A percentile compares a stretch with the other conserved stretches of the same genome.
phyloP scores from a whole-genome alignment of 2,329 filamentous ascomycete species.

The Pseudogymnoascus sp. region DNA sequence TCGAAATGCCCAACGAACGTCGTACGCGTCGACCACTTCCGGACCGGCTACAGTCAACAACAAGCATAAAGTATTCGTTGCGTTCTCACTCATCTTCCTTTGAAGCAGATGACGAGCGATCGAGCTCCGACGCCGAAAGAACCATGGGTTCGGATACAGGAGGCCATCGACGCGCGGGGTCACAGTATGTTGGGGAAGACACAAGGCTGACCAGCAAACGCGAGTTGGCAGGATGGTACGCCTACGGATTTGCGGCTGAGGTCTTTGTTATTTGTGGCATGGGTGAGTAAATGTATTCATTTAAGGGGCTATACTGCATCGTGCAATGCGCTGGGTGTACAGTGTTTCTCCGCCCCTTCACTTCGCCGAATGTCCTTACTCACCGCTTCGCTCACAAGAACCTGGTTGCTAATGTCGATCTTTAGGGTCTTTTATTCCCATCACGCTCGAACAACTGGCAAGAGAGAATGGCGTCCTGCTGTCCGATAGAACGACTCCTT shows the following conservation, averaged over 20 bases:
- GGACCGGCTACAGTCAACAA: conserved; percentile 19
- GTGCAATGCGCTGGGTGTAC: neutral
- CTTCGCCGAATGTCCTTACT: neutral
- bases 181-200: conserved; percentile 73
- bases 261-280: conserved; percentile 90
- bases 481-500: conserved; percentile 68
- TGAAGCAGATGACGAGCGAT: conserved; percentile 64
- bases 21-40: conserved; percentile 1
- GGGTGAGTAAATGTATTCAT: conserved; percentile 44
- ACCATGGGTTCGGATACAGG: conserved; percentile 32
- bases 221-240: conserved; percentile 91
- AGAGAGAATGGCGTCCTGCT: conserved; percentile 85
- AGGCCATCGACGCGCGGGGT: conserved; percentile 27
- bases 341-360: neutral
- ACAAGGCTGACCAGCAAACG: conserved; percentile 77
- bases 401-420: conserved; percentile 15
- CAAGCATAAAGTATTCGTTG: conserved; percentile 45
- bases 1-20: conserved; percentile 6
- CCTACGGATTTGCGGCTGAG: conserved; percentile 92
- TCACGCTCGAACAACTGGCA: conserved; percentile 87
- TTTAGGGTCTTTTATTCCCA: conserved; percentile 86
- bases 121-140: conserved; percentile 29
- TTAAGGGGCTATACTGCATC: neutral
- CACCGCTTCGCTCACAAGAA: conserved; percentile 19
- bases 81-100: conserved; percentile 54